These are phyloP conservation scores for Russula sp. DNA, from an alignment of 768 basidiomycete genomes.

Conservation along the genomic window DNA sequence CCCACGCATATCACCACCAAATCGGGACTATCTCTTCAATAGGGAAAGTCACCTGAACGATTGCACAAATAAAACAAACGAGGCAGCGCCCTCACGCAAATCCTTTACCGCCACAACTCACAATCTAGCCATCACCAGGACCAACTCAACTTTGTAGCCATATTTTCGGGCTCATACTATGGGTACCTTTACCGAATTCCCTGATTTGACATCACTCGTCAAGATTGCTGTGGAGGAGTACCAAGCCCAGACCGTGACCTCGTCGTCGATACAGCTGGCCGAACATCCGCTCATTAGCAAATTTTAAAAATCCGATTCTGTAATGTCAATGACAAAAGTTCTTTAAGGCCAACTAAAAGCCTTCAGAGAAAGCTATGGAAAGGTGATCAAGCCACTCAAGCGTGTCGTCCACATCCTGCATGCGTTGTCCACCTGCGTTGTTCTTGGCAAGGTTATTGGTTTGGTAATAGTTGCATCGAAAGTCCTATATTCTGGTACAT, in stretches of 20 bases:
- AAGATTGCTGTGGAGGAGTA: not conserved
- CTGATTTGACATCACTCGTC: not conserved
- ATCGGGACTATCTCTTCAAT: too few species aligned
- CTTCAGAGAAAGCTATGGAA: not conserved
- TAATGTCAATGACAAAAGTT: not conserved
- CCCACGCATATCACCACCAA: too few species aligned
- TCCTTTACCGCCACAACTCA: too few species aligned
- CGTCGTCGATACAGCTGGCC: not conserved
- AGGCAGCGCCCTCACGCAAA: too few species aligned
- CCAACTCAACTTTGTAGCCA: too few species aligned
- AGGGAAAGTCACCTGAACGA: too few species aligned
- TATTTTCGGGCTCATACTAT: not conserved
- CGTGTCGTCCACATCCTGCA: not conserved
- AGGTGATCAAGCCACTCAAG: not conserved
- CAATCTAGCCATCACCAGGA: too few species aligned
- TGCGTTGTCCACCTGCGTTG: not conserved
- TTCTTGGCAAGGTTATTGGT: not conserved
- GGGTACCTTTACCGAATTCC: not conserved
- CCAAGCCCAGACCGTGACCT: not conserved
- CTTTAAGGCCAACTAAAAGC: not conserved
- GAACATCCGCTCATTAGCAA: not conserved
- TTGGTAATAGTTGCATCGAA: not conserved
- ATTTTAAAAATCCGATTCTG: not conserved
- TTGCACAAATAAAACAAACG: too few species aligned
- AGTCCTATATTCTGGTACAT: too few species aligned